Conservation (phyloP, 257 asterid species). For the Jaltomata sinuosa region DNA sequence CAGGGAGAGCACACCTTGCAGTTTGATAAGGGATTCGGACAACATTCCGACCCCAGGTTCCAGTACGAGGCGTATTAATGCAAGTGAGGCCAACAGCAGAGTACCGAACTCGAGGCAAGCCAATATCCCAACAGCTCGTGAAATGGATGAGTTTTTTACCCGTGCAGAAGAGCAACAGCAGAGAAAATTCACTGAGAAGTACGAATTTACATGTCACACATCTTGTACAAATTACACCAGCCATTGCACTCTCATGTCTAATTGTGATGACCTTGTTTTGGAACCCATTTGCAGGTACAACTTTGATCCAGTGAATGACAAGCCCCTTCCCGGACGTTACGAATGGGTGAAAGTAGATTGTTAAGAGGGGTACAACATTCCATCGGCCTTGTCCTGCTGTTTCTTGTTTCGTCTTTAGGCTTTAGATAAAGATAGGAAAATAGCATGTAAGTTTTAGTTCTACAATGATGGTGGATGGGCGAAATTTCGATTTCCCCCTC, state of each 20-base stretch:
- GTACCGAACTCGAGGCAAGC: background rate
- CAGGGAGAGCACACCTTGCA: constrained; percentile 30
- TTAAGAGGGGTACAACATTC: background rate
- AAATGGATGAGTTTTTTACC: constrained; percentile 11
- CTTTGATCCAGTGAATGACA: constrained; percentile 26
- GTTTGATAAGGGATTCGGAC: constrained; percentile 14
- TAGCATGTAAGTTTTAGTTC: background rate
- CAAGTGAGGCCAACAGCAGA: background rate
- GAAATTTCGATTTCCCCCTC: constrained; percentile 6
- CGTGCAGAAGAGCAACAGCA: constrained; percentile 12
- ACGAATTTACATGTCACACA: background rate
- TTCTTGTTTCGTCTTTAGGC: background rate
- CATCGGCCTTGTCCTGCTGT: background rate
- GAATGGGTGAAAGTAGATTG: constrained; percentile 21
- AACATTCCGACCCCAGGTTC: constrained; percentile 16
- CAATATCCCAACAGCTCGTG: constrained; percentile 11
- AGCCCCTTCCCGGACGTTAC: constrained; percentile 26
- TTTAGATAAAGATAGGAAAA: constrained; percentile 7
- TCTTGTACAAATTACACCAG: background rate
- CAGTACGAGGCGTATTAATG: constrained; percentile 8
- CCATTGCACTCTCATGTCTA: background rate
- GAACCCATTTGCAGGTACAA: constrained; percentile 22
- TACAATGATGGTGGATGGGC: constrained; percentile 6
- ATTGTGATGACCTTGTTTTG: background rate
- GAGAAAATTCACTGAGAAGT: constrained; percentile 21